A percentile compares a stretch with the other conserved stretches of the same genome.
phyloP scores from a whole-genome alignment of 2,329 filamentous ascomycete species.

The Hymenoscyphus infarciens region DNA sequence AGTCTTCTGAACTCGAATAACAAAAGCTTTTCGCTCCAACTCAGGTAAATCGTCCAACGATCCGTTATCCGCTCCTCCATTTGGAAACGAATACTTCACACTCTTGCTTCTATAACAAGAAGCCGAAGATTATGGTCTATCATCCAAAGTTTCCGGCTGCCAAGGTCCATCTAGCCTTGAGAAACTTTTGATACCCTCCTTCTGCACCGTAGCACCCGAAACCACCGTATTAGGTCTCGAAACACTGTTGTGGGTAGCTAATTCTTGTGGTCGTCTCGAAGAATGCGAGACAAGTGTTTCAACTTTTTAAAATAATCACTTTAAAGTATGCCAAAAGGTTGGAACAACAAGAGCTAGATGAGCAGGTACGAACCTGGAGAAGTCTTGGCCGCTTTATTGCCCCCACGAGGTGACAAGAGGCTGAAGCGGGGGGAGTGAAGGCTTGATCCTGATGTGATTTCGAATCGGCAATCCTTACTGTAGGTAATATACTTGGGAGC shows the following conservation, averaged over 20 bases:
- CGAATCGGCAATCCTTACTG: neutral
- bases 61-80: neutral
- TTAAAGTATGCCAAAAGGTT: too few relatives aligned
- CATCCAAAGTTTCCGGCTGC: neutral
- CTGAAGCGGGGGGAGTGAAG: neutral
- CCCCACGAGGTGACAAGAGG: too few relatives aligned
- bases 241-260: neutral
- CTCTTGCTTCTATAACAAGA: slow-evolving; percentile 4
- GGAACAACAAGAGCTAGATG: too few relatives aligned
- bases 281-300: neutral
- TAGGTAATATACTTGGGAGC: neutral
- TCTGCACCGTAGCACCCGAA: neutral
- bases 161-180: slow-evolving; percentile 1
- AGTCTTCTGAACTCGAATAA: slow-evolving; percentile 7
- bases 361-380: too few relatives aligned
- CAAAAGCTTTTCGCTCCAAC: neutral
- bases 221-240: neutral
- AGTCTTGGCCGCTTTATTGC: too few relatives aligned
- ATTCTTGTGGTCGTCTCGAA: neutral
- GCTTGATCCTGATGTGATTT: neutral
- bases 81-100: neutral
- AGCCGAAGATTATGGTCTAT: neutral
- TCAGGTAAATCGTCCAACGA: neutral
- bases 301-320: too few relatives aligned
- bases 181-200: neutral